These are phyloP conservation scores for Tetraselmis striata DNA, from an alignment of 139 green algal genomes.

Conservation along the genomic window DNA sequence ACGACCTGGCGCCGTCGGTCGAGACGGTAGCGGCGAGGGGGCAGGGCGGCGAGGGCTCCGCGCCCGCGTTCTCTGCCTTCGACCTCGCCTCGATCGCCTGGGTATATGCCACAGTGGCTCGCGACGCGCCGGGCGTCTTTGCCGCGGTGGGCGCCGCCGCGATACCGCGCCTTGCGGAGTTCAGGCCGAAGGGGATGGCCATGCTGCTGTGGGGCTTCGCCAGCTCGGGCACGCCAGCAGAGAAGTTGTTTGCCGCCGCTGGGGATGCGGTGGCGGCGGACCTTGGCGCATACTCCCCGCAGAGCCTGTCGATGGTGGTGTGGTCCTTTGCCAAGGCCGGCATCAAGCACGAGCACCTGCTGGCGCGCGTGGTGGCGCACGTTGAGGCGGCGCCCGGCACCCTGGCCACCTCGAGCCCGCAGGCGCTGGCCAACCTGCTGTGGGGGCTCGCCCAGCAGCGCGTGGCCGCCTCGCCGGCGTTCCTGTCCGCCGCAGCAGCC, in stretches of 20 bases:
- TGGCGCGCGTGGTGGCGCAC: background rate
- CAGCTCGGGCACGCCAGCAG: background rate
- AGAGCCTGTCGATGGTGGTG: background rate
- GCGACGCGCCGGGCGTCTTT: background rate
- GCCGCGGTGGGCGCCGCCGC: background rate
- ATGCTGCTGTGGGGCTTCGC: background rate
- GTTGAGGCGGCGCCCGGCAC: background rate
- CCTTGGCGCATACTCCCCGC: background rate
- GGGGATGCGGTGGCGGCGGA: background rate
- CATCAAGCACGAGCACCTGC: background rate
- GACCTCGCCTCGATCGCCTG: background rate
- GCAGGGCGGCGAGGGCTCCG: too few species aligned
- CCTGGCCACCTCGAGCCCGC: background rate
- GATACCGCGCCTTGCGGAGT: background rate
- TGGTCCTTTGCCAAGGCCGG: background rate
- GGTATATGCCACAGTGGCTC: background rate
- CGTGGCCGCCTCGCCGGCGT: background rate
- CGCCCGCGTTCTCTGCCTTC: background rate
- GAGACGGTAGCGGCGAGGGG: too few species aligned
- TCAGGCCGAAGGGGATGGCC: background rate
- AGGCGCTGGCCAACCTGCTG: background rate
- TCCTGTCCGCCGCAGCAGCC: background rate
- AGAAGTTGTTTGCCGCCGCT: background rate
- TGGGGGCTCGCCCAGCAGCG: background rate
- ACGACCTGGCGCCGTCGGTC: too few species aligned